phyloP scores from a whole-genome alignment of 2,329 filamentous ascomycete species.

The Talaromyces albobiverticillius region DNA sequence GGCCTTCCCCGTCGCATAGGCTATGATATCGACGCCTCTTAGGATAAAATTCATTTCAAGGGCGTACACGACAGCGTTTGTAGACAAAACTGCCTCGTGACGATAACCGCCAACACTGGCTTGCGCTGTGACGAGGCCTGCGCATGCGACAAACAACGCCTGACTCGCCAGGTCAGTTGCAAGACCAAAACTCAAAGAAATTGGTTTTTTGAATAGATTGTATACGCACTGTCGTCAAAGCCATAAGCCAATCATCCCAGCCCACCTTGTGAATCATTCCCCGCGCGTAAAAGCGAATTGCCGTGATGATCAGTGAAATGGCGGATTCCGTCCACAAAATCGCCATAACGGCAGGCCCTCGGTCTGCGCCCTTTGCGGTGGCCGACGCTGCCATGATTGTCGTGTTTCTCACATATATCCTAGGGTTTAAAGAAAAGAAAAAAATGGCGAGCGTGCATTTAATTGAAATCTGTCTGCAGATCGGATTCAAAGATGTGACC shows the following conservation, averaged over 20 bases:
- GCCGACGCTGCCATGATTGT: no score
- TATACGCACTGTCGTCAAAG: conserved; percentile 1
- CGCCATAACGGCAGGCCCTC: not conserved
- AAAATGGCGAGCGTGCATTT: no score
- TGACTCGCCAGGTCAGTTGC: no score
- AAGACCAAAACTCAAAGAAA: no score
- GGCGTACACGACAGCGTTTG: not conserved
- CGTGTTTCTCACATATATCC: no score
- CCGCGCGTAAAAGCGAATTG: conserved; percentile 4
- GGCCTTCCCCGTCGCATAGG: conserved; percentile 6
- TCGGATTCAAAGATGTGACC: no score
- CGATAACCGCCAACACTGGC: conserved; percentile 6
- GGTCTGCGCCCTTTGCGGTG: no score
- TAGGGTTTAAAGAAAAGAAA: no score
- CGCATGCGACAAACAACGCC: not conserved
- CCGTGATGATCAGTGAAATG: not conserved
- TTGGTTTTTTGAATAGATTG: not conserved
- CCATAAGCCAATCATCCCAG: conserved; percentile 12
- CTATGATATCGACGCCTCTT: conserved; percentile 1
- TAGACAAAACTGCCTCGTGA: not conserved
- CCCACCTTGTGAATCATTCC: not conserved
- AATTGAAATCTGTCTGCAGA: no score
- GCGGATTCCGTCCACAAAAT: conserved; percentile 11
- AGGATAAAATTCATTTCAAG: conserved; percentile 8
- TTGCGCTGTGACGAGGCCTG: conserved; percentile 1